A percentile compares a stretch with the other conserved stretches of the same genome.
Conservation (phyloP, 371 early-diverging fungal genomes). For the Haplosporangium sp. region DNA sequence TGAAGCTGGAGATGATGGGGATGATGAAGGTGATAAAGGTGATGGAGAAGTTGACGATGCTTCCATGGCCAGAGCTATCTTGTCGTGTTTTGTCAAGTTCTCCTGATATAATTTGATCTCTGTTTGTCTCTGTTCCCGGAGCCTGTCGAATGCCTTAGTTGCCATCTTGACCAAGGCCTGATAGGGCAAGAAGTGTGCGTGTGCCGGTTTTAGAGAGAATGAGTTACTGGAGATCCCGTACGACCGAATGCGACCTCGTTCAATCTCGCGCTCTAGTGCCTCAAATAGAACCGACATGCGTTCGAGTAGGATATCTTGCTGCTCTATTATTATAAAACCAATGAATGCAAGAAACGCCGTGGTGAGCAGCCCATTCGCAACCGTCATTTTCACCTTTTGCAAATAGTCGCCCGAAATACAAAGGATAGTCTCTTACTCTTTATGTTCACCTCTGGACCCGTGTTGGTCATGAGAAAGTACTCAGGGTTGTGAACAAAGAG, state of each 20-base stretch:
- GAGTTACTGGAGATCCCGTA: slow-evolving; percentile 56
- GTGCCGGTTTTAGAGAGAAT: slow-evolving; percentile 46
- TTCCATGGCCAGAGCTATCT: background rate
- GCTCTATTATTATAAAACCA: no score
- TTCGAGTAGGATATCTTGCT: slow-evolving; percentile 34
- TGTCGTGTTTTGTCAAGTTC: background rate
- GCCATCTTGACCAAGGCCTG: slow-evolving; percentile 49
- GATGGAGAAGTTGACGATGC: background rate
- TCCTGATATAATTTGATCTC: slow-evolving; percentile 7
- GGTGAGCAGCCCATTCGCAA: no score
- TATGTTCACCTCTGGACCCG: slow-evolving; percentile 22
- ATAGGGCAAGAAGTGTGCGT: slow-evolving; percentile 53
- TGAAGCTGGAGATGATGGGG: background rate
- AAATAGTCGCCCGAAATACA: background rate
- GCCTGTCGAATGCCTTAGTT: slow-evolving; percentile 29
- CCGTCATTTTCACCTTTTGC: no score
- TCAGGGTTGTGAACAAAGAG: slow-evolving; percentile 52
- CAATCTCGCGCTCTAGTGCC: slow-evolving; percentile 49
- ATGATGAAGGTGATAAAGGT: background rate
- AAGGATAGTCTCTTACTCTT: slow-evolving; percentile 18
- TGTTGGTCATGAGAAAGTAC: slow-evolving; percentile 44
- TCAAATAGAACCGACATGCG: slow-evolving; percentile 41
- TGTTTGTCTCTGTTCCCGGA: slow-evolving; percentile 16
- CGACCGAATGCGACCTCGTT: slow-evolving; percentile 41
- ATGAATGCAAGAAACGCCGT: no score